These are phyloP conservation scores for Liquidambar formosana DNA, from an alignment of 164 flowering plant genomes.

Conservation along the genomic window DNA sequence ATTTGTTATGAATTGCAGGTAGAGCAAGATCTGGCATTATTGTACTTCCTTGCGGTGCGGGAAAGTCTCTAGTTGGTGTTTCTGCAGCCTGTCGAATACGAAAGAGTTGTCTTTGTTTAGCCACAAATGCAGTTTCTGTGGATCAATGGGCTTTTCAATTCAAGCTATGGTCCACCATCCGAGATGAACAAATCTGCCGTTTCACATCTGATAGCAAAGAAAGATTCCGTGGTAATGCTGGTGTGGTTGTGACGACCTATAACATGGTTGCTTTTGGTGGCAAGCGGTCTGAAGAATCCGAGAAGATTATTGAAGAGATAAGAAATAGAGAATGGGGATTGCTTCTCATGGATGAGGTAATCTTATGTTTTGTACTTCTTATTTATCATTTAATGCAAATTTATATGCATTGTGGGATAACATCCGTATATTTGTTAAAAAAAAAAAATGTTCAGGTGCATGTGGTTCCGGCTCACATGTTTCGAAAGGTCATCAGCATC, in stretches of 20 bases:
- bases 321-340: slow-evolving; percentile 98
- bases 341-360: slow-evolving; percentile 99
- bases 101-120: slow-evolving; percentile 98
- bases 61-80: slow-evolving; percentile 98
- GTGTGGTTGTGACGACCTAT: slow-evolving; percentile 97
- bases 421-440: no score
- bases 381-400: no score
- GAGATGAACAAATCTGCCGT: slow-evolving; percentile 90
- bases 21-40: slow-evolving; percentile 99
- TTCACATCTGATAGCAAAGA: slow-evolving; percentile 99
- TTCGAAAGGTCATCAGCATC: slow-evolving; percentile 87
- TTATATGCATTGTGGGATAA: no score
- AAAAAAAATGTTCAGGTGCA: slow-evolving; percentile 65
- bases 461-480: slow-evolving; percentile 99
- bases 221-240: slow-evolving; percentile 94
- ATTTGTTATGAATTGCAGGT: slow-evolving; percentile 45
- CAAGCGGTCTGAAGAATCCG: slow-evolving; percentile 97
- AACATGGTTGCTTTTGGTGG: slow-evolving; percentile 99
- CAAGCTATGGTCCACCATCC: slow-evolving; percentile 87
- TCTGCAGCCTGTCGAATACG: slow-evolving; percentile 91
- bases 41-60: slow-evolving; percentile 99
- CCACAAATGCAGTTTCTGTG: slow-evolving; percentile 99
- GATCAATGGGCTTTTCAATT: slow-evolving; percentile 99
- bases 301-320: slow-evolving; percentile 96
- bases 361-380: not conserved